These are phyloP conservation scores for Hygrophila difformis DNA, from an alignment of 257 asterid genomes.

Conservation along the genomic window DNA sequence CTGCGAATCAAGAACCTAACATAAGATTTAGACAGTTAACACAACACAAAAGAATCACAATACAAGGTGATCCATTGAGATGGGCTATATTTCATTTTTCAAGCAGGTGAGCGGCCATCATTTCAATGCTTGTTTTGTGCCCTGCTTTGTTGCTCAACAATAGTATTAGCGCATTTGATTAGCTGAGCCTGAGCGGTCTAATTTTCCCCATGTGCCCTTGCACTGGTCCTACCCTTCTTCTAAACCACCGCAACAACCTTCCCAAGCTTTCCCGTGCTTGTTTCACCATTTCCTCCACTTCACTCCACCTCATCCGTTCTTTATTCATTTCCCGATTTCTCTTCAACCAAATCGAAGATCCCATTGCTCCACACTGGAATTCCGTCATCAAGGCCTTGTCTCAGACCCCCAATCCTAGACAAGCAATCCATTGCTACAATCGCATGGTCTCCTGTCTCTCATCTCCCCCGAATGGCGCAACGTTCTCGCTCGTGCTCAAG, in stretches of 20 bases:
- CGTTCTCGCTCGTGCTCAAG: conserved; percentile 18
- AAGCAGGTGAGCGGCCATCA: too few relatives aligned
- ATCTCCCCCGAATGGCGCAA: conserved; percentile 16
- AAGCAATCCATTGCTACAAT: conserved; percentile 20
- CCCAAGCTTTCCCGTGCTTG: conserved; percentile 13
- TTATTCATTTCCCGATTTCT: conserved; percentile 6
- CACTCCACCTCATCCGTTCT: conserved; percentile 13
- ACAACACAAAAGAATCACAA: too few relatives aligned
- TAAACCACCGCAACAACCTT: conserved; percentile 14
- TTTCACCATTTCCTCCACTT: conserved; percentile 22
- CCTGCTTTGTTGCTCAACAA: too few relatives aligned
- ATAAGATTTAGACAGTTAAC: too few relatives aligned
- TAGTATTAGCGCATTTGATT: too few relatives aligned
- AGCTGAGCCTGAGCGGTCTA: too few relatives aligned
- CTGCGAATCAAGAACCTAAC: too few relatives aligned
- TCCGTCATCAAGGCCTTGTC: conserved; percentile 24
- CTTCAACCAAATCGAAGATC: conserved; percentile 25
- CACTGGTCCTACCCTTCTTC: too few relatives aligned
- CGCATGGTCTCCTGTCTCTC: conserved; percentile 11
- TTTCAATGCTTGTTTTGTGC: too few relatives aligned
- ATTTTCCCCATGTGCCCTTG: too few relatives aligned
- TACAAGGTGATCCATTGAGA: too few relatives aligned
- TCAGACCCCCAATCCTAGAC: conserved; percentile 17
- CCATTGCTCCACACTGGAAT: conserved; percentile 19
- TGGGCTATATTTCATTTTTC: too few relatives aligned